phyloP scores from a whole-genome alignment of 2,329 filamentous ascomycete species.

The Corinectria fuckeliana region DNA sequence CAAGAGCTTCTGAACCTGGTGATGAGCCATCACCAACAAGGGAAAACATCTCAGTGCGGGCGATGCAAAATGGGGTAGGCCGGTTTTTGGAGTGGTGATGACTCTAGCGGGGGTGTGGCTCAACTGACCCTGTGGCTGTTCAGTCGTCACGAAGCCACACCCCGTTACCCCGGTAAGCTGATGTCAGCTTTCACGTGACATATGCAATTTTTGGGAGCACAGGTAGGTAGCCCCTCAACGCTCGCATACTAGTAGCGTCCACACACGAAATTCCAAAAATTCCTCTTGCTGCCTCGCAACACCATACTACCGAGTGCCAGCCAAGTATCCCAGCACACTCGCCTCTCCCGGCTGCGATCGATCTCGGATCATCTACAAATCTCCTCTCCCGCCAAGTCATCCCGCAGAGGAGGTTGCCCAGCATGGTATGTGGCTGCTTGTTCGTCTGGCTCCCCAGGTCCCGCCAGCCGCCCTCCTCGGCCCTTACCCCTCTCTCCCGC shows the following conservation, averaged over 20 bases:
- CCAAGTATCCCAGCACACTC: slow-evolving; percentile 45
- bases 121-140: slow-evolving; percentile 25
- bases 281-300: slow-evolving; percentile 46
- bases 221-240: slow-evolving; percentile 49
- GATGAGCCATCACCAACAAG: not conserved
- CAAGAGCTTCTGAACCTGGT: not conserved
- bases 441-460: not conserved
- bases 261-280: slow-evolving; percentile 56
- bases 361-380: slow-evolving; percentile 45
- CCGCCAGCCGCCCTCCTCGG: slow-evolving; percentile 26
- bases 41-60: not conserved
- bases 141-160: slow-evolving; percentile 22
- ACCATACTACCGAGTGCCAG: slow-evolving; percentile 48
- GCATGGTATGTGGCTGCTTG: slow-evolving; percentile 49
- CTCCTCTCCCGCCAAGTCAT: slow-evolving; percentile 47
- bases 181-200: slow-evolving; percentile 46
- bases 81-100: not conserved
- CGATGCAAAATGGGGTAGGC: not conserved
- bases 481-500: slow-evolving; percentile 40
- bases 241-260: slow-evolving; percentile 52
- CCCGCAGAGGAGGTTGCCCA: slow-evolving; percentile 59
- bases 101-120: slow-evolving; percentile 22
- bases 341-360: slow-evolving; percentile 47
- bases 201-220: slow-evolving; percentile 24
- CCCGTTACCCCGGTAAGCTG: slow-evolving; percentile 25